phyloP scores from a whole-genome alignment of 1,139 yeast genomes.

The Candida glucosophila region DNA sequence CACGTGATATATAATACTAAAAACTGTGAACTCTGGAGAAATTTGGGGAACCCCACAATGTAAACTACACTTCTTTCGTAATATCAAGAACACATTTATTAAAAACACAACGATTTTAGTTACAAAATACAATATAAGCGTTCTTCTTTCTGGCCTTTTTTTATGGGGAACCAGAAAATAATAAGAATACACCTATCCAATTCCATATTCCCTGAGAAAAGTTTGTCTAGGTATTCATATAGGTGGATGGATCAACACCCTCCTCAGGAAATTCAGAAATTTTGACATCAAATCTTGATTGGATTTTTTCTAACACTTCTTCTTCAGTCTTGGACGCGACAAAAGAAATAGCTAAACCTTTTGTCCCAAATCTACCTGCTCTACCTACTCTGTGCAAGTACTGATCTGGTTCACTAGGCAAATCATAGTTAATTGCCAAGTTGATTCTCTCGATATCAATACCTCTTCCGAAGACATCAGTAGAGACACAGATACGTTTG shows the following conservation, averaged over 20 bases:
- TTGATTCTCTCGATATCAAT: slow-evolving; percentile 98
- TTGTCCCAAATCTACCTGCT: slow-evolving; percentile 99
- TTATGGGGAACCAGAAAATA: no score
- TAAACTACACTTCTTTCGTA: no score
- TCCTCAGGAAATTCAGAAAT: slow-evolving; percentile 94
- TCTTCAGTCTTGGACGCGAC: slow-evolving; percentile 83
- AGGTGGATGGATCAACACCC: slow-evolving; percentile 96
- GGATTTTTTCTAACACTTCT: slow-evolving; percentile 85
- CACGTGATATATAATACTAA: no score
- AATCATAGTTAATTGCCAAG: slow-evolving; percentile 93
- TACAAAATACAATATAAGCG: slow-evolving; percentile 1
- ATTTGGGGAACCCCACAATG: no score
- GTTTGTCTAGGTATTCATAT: slow-evolving; percentile 83
- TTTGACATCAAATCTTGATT: slow-evolving; percentile 95
- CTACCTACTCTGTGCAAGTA: slow-evolving; percentile 98
- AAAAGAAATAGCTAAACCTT: slow-evolving; percentile 92
- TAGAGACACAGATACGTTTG: slow-evolving; percentile 96
- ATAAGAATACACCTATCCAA: no score
- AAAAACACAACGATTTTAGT: no score
- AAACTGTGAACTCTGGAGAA: no score
- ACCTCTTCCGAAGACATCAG: slow-evolving; percentile 99
- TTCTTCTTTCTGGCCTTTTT: no score
- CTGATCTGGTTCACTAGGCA: slow-evolving; percentile 90
- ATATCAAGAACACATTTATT: no score
- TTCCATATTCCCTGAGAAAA: no score